Percentiles rank a stretch among this genome's conserved stretches.
Conservation (phyloP, 75 land plant species). For the Selaginella tamariscina region DNA sequence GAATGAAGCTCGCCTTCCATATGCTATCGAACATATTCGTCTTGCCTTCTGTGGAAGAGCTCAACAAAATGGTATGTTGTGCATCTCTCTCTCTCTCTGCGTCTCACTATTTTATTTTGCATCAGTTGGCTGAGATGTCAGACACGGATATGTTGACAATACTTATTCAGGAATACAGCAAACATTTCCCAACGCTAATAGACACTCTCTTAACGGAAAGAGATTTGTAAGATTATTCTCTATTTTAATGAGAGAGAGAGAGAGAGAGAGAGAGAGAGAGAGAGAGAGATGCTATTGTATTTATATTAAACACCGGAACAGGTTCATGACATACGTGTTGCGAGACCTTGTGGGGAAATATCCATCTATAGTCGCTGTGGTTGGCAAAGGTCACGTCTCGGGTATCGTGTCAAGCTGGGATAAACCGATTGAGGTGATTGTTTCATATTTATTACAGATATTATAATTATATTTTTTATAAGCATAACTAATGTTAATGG, state of each 20-base stretch:
- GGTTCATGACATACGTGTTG: slow-evolving; percentile 74
- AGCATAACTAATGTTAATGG: slow-evolving; percentile 7
- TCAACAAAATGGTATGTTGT: slow-evolving; percentile 59
- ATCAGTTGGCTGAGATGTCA: slow-evolving; percentile 70
- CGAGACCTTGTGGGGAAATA: slow-evolving; percentile 46
- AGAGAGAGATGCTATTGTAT: neutral
- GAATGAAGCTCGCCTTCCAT: slow-evolving; percentile 43
- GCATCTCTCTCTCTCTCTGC: neutral
- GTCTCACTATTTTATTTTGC: neutral
- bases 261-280: neutral
- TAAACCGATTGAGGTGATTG: slow-evolving; percentile 50
- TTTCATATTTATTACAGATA: neutral
- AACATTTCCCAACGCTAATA: slow-evolving; percentile 72
- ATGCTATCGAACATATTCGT: slow-evolving; percentile 51
- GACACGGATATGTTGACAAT: slow-evolving; percentile 73
- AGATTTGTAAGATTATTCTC: slow-evolving; percentile 49
- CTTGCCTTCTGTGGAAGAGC: slow-evolving; percentile 62
- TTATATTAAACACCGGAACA: slow-evolving; percentile 17
- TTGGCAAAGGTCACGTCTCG: slow-evolving; percentile 77
- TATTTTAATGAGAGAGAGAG: neutral
- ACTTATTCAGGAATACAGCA: slow-evolving; percentile 85
- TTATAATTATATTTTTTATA: neutral
- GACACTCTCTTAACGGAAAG: slow-evolving; percentile 81
- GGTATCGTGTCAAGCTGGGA: slow-evolving; percentile 71
- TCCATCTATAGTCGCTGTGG: slow-evolving; percentile 79